Percentiles rank a stretch among this genome's conserved stretches.
These are phyloP conservation scores for Sporisorium iseilematis-ciliati DNA, from an alignment of 1,284 basidiomycete species.

Conservation along the genomic window DNA sequence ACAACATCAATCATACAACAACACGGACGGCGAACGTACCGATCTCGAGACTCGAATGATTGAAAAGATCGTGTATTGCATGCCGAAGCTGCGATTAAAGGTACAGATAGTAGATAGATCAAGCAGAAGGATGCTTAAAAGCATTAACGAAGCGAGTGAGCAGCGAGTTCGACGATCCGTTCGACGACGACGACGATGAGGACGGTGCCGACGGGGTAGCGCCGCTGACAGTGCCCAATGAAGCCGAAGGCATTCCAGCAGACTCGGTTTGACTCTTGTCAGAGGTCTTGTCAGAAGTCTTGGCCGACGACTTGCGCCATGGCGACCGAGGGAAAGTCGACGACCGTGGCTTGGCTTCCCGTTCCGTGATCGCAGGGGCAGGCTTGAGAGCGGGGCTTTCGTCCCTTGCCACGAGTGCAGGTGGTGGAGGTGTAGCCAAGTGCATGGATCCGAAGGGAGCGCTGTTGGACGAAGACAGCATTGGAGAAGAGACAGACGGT, in stretches of 20 bases:
- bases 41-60: no score
- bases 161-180: slow-evolving; percentile 9
- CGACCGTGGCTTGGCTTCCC: not conserved
- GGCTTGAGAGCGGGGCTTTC: not conserved
- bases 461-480: slow-evolving; percentile 2
- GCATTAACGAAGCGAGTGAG: slow-evolving; percentile 8
- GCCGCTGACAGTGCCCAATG: not conserved
- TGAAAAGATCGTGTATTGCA: no score
- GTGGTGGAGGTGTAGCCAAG: slow-evolving; percentile 9
- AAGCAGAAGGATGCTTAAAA: not conserved
- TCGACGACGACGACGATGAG: slow-evolving; percentile 5
- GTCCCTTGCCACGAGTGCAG: slow-evolving; percentile 8
- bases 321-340: not conserved
- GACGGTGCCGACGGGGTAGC: not conserved
- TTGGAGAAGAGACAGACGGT: slow-evolving; percentile 1
- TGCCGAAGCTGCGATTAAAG: no score
- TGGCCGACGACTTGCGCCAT: slow-evolving; percentile 4
- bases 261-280: not conserved
- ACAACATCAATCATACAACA: no score
- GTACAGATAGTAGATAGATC: no score
- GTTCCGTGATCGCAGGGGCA: not conserved
- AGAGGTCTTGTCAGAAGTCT: not conserved
- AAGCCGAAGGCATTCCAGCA: not conserved
- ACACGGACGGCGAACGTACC: no score
- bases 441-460: not conserved